phyloP scores from a whole-genome alignment of 305 asterid species.

The Fraxinus platypoda region DNA sequence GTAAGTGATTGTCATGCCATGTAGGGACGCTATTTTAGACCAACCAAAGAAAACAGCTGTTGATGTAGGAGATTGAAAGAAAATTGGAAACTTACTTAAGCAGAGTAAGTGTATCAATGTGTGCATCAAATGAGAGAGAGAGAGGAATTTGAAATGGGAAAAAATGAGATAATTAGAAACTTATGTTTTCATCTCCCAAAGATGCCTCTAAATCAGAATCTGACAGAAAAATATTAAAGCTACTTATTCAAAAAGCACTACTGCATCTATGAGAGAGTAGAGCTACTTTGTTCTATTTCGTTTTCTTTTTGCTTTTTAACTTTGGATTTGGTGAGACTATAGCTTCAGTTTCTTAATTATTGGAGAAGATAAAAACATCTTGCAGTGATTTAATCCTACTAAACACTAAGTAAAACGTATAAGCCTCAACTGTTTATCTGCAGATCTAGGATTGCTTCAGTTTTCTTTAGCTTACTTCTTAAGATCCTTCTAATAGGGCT shows the following conservation, averaged over 20 bases:
- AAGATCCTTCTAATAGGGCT: not conserved
- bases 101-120: not conserved
- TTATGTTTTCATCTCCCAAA: not conserved
- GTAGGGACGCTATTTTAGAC: not conserved
- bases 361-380: not conserved
- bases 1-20: not conserved
- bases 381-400: not conserved
- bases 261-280: not conserved
- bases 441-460: not conserved
- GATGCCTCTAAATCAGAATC: not conserved
- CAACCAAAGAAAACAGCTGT: not conserved
- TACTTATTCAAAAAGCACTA: not conserved
- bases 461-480: constrained; percentile 13
- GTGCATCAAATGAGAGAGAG: not conserved
- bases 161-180: not conserved
- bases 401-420: constrained; percentile 11
- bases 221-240: not conserved
- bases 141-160: not conserved
- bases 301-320: not conserved
- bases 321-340: not conserved
- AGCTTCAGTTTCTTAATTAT: not conserved
- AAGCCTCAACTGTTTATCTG: constrained; percentile 8
- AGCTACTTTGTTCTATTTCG: not conserved
- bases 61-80: not conserved
- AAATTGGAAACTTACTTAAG: not conserved